These are phyloP conservation scores for Leccinum pallidistipes DNA, from an alignment of 1,284 basidiomycete genomes.

Conservation along the genomic window DNA sequence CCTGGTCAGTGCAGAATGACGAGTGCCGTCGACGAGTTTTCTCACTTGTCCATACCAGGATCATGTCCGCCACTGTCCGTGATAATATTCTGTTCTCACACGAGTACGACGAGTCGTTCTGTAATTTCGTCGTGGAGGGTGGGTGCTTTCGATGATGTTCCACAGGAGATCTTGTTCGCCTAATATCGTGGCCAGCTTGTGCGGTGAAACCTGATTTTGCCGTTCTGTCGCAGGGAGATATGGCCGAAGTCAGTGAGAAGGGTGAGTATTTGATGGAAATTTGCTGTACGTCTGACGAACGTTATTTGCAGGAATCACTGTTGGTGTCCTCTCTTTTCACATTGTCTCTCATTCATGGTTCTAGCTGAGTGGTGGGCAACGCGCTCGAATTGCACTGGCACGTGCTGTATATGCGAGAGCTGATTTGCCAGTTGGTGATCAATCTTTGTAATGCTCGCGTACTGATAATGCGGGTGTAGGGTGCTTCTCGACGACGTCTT, in stretches of 20 bases:
- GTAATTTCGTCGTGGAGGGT: slow-evolving; percentile 77
- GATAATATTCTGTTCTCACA: slow-evolving; percentile 93
- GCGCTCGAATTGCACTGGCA: slow-evolving; percentile 60
- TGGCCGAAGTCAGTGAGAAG: slow-evolving; percentile 74
- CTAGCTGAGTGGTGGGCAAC: slow-evolving; percentile 56
- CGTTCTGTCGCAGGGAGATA: slow-evolving; percentile 69
- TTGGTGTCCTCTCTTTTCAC: slow-evolving; percentile 9
- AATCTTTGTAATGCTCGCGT: neutral
- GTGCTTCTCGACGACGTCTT: slow-evolving; percentile 40
- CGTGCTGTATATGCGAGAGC: slow-evolving; percentile 52
- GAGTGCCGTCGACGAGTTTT: neutral
- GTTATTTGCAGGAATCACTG: slow-evolving; percentile 29
- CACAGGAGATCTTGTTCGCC: neutral
- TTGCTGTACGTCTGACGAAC: slow-evolving; percentile 37
- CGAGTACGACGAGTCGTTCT: slow-evolving; percentile 79
- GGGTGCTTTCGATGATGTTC: neutral
- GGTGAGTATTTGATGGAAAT: slow-evolving; percentile 18
- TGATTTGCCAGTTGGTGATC: slow-evolving; percentile 41
- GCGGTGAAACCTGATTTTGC: slow-evolving; percentile 82
- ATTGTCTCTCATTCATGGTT: slow-evolving; percentile 5
- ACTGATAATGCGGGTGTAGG: slow-evolving; percentile 13
- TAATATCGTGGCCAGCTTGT: slow-evolving; percentile 58
- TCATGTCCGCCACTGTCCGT: slow-evolving; percentile 79
- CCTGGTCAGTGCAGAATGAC: slow-evolving; percentile 57
- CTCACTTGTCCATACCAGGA: slow-evolving; percentile 44